These are phyloP conservation scores for Mucor plumbeus DNA, from an alignment of 371 early-diverging fungal species.

Conservation along the genomic window DNA sequence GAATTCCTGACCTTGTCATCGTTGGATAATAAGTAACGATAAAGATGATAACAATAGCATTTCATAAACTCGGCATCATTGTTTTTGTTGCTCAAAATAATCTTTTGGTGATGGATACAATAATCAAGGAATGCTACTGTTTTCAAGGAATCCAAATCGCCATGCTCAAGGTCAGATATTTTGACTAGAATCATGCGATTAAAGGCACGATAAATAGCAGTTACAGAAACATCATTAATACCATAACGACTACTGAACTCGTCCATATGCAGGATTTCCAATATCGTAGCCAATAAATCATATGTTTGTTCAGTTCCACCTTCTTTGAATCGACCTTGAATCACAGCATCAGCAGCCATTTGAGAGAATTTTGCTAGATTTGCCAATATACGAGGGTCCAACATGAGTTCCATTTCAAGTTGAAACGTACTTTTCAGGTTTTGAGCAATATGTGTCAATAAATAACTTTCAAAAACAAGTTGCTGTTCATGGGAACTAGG, in stretches of 20 bases:
- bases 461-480: conserved; percentile 58
- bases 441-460: conserved; percentile 62
- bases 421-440: conserved; percentile 60
- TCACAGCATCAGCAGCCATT: conserved; percentile 69
- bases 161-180: conserved; percentile 52
- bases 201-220: conserved; percentile 52
- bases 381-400: conserved; percentile 48
- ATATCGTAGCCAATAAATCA: conserved; percentile 61
- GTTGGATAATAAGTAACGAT: conserved; percentile 52
- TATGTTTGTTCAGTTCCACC: conserved; percentile 62
- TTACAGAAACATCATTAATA: conserved; percentile 25
- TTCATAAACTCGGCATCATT: conserved; percentile 70
- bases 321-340: conserved; percentile 57
- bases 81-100: conserved; percentile 62
- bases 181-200: conserved; percentile 67
- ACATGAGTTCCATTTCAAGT: conserved; percentile 45
- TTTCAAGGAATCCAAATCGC: conserved; percentile 33
- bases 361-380: conserved; percentile 66
- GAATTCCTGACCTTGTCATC: conserved; percentile 52
- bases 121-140: conserved; percentile 61
- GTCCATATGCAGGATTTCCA: conserved; percentile 54
- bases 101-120: conserved; percentile 72
- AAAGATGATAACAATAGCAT: conserved; percentile 70
- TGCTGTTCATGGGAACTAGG: conserved; percentile 49
- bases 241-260: conserved; percentile 32